Evolutionary conservation across 1,284 basidiomycete species (phyloP), one percentile per base, ranked within the genome.

Genomic region (Ganoderma lucidum): DNA sequence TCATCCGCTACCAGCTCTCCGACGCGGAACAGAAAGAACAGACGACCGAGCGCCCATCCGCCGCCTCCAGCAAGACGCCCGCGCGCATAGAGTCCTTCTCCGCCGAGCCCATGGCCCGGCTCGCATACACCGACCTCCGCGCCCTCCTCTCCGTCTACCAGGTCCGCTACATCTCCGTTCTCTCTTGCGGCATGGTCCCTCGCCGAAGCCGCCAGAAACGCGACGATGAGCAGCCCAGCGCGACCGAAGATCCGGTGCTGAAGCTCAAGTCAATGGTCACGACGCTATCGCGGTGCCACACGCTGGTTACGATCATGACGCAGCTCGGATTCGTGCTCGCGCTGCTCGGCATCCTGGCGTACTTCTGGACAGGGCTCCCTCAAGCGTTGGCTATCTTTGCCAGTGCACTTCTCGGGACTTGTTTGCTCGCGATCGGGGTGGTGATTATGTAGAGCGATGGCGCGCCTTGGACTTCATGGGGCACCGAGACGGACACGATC

Each of bases 261-360:
- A 61, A 51, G 32, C 66, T 74, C 28, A 66, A 73, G 41, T 75
- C 78, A 14, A 79, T 81, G 55, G 72, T 79, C 17, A 68, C 69
- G 56, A 69, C 82, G 32, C 76, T 83, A 19, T 72, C 75, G 64
- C 75, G 77, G 10, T 79, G 77, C 61, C 81, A 83, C 56, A 72
- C 72, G 0, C 67, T 80, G 15, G 79, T 80, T 39, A 77, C 78
- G 53, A 55, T 70, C 63, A 75, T 81, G 66, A 66, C 77, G 6
- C 72, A 76, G 30, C 55, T 79, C 6, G 82, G 82, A 0, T 83
- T 82, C 73, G 37, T 80, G 19, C 75, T 83, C 37, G 78, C 76
- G 8, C 65, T 81, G 39, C 61, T 77, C 2, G 82, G 82, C 6
- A 75, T 81, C 4, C 53, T 82, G 28, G 75, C 78, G 51, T 83